Percentiles rank a stretch among this genome's conserved stretches.
phyloP scores from a whole-genome alignment of 306 rosid species.

The Echinosophora koreensis region DNA sequence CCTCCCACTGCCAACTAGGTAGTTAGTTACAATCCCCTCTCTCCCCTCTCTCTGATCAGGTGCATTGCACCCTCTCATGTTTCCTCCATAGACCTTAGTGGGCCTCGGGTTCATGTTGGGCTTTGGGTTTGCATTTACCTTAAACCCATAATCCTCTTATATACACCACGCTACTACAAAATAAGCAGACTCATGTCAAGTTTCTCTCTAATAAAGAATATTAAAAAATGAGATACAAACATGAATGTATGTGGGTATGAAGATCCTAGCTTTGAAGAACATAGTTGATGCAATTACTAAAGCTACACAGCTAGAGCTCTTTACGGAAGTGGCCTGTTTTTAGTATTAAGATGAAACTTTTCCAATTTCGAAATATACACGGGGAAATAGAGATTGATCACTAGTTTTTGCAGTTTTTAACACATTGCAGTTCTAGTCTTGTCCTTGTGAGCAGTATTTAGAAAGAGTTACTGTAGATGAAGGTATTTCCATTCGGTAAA shows the following conservation, averaged over 20 bases:
- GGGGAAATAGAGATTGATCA: background rate
- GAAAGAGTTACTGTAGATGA: background rate
- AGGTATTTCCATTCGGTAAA: background rate
- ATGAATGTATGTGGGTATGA: background rate
- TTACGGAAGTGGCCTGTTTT: background rate
- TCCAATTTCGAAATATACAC: background rate
- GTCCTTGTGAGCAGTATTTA: background rate
- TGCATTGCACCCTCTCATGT: no score
- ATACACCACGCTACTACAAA: background rate
- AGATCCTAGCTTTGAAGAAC: background rate
- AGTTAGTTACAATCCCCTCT: no score
- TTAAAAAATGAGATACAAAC: background rate
- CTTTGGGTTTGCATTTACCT: no score
- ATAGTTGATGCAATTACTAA: background rate
- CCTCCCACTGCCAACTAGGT: no score
- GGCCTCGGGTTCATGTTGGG: no score
- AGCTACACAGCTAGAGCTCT: background rate
- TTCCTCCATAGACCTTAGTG: no score
- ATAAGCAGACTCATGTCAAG: background rate
- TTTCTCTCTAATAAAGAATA: background rate
- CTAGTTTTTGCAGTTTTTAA: background rate
- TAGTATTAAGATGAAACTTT: background rate
- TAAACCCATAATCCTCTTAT: no score
- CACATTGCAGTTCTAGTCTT: background rate
- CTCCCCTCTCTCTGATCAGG: no score